Conservation (phyloP, 345 rosid species). For the Ceriops tagal region DNA sequence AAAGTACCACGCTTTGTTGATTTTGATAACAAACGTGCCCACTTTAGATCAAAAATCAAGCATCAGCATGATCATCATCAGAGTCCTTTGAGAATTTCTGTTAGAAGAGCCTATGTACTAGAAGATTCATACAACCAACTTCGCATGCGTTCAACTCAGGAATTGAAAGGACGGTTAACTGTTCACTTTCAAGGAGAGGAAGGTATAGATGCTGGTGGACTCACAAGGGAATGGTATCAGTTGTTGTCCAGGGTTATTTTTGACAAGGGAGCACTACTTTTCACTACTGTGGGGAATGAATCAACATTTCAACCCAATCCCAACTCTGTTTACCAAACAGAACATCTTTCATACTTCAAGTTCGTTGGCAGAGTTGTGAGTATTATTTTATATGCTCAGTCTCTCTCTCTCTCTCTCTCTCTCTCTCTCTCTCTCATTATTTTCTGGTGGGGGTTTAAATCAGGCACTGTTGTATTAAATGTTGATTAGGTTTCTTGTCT, state of each 20-base stretch:
- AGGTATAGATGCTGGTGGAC: constrained; percentile 99
- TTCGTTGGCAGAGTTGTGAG: constrained; percentile 97
- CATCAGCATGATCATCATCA: constrained; percentile 95
- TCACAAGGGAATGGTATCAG: constrained; percentile 99
- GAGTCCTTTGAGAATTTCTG: constrained; percentile 83
- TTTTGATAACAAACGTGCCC: constrained; percentile 88
- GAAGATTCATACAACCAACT: constrained; percentile 98
- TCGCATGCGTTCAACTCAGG: constrained; percentile 76
- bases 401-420: constrained; percentile 25
- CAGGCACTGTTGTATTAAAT: not conserved
- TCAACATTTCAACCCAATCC: constrained; percentile 98
- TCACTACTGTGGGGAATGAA: constrained; percentile 96
- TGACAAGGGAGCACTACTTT: constrained; percentile 91
- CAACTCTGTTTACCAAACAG: constrained; percentile 93
- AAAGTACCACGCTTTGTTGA: constrained; percentile 94
- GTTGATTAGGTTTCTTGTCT: not conserved
- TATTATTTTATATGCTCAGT: constrained; percentile 10
- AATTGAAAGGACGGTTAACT: constrained; percentile 88
- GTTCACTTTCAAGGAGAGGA: constrained; percentile 98
- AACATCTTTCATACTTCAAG: constrained; percentile 97
- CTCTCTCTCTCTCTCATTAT: too few species aligned
- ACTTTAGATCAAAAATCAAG: constrained; percentile 91
- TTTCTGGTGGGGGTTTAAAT: not conserved
- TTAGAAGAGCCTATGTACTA: constrained; percentile 90
- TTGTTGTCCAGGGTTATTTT: constrained; percentile 89